Evolutionary conservation across 1,284 basidiomycete genomes (phyloP), one percentile per base, ranked within the genome.

Genomic region (Phlebopus sp.): DNA sequence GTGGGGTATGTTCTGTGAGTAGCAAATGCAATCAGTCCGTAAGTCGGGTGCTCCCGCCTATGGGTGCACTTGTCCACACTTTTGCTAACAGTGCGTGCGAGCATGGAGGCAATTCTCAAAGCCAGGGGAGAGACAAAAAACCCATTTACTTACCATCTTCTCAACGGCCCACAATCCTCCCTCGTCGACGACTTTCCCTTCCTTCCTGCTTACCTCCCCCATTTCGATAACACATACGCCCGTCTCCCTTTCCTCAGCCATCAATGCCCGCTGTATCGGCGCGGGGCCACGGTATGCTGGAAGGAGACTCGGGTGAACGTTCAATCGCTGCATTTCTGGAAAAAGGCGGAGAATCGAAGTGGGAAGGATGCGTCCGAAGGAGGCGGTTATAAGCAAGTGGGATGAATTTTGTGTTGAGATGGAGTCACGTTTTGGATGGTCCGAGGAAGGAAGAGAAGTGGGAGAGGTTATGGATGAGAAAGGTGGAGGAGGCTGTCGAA

Each of bases 231-330:
- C 70, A n/a, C 71, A 78, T 0, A 85, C 81, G 1, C 81, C 84
- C 2, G 79, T 81, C 32, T 68, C 63, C 5, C 50, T 51, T 50
- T 75, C 72, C 1, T 76, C 75, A 61, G 35, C 44, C 47, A 86
- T 70, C 32, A 99, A 74, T 0, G 88, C 78, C 67, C 86, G 90
- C 64, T 98, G 96, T 31, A 98, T 89, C 0, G 95, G 96, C 1
- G 94, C 91, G 0, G 96, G 85, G 0, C 96, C 96, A 19, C 94
- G 81, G 66, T 92, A 92, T n/a, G 76, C 69, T 0, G 95, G 96
- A 18, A 98, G 76, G 0, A 94, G 70, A 15, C 92, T 96, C 0
- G 95, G 94, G 60, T 99, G 96, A 4, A 98, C 81, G 60, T 98
- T 97, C 36, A 99, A 72, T n/a, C 86, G 71, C 44, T 83, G 79